These are phyloP conservation scores for Pseudocercospora fuligena DNA, from an alignment of 2,329 filamentous ascomycete genomes.

Conservation along the genomic window DNA sequence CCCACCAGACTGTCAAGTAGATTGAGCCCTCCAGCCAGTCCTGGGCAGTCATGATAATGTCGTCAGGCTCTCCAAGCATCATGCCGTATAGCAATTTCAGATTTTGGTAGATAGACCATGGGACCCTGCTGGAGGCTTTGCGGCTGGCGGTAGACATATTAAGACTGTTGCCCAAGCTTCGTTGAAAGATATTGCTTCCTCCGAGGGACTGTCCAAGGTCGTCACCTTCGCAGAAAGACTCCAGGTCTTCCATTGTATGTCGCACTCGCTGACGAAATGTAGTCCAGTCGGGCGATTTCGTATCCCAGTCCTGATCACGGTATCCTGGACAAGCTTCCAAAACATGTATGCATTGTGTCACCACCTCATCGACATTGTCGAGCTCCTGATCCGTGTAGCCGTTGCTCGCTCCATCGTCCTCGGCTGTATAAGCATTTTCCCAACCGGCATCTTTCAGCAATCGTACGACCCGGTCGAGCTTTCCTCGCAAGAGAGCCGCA, in stretches of 20 bases:
- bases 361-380: conserved; percentile 70
- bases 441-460: conserved; percentile 78
- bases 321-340: conserved; percentile 75
- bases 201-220: conserved; percentile 49
- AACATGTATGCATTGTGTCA: conserved; percentile 69
- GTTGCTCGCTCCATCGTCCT: conserved; percentile 63
- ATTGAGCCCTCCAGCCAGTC: conserved; percentile 93
- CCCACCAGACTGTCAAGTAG: conserved; percentile 88
- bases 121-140: conserved; percentile 83
- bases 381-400: conserved; percentile 78
- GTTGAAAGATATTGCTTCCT: conserved; percentile 40
- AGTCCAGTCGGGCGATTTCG: conserved; percentile 79
- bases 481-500: conserved; percentile 74
- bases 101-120: conserved; percentile 88
- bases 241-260: conserved; percentile 66
- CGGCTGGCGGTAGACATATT: conserved; percentile 69
- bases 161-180: conserved; percentile 46
- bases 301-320: conserved; percentile 74
- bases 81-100: conserved; percentile 81
- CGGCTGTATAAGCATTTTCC: conserved; percentile 69
- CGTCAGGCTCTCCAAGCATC: conserved; percentile 73
- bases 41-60: conserved; percentile 76
- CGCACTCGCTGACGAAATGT: conserved; percentile 77
- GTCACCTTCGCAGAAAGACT: conserved; percentile 78
- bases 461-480: conserved; percentile 67